Evolutionary conservation across 2,329 filamentous ascomycete species (phyloP), one percentile per base, ranked within the genome.

Genomic region (Cladosporium sp.): DNA sequence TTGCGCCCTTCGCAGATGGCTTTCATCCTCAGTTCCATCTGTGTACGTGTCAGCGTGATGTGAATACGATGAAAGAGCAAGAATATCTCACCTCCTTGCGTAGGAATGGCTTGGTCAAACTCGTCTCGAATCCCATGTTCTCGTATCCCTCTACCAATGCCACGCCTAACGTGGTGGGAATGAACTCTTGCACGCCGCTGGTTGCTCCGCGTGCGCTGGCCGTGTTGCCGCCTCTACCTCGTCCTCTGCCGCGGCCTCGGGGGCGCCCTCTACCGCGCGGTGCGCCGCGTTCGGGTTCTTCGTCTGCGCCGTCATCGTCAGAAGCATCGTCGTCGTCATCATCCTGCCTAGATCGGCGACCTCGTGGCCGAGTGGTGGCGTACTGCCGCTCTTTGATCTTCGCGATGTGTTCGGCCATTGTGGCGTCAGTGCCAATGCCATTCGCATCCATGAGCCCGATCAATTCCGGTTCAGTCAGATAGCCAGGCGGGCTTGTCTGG

Each of bases 401-500:
- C 52, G 88, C 83, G 62, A 98, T 98, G 65, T 98, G 93, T 62
- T 98, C 93, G 0, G 93, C 93, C 93, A 98, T 98, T 1, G 93
- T 98, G 6, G 93, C 93, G 71, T 98, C 93, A 8, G 93, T 98
- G 11, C 93, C 93, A 56, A 98, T 98, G 2, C 93, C 93, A 65
- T 98, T 98, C 38, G 89, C 91, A 71, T 98, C 93, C 93, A 98
- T 98, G 9, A 98, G 78, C 3, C 86, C 86, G 64, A 98, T 95
- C 20, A 98, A 76, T 65, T 98, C 93, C 0, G 93, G 91, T 66
- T 98, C 93, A 0, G 93, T 97, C 25, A 98, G 77, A 65, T 95
- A 96, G 18, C 78, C 81, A 0, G 93, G 93, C 11, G 91, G 76
- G 1, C 78, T 80, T 0, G 93, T 98, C 68, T 94, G 86, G n/a